phyloP scores from a whole-genome alignment of 345 rosid genomes.

The Garcia nutans region DNA sequence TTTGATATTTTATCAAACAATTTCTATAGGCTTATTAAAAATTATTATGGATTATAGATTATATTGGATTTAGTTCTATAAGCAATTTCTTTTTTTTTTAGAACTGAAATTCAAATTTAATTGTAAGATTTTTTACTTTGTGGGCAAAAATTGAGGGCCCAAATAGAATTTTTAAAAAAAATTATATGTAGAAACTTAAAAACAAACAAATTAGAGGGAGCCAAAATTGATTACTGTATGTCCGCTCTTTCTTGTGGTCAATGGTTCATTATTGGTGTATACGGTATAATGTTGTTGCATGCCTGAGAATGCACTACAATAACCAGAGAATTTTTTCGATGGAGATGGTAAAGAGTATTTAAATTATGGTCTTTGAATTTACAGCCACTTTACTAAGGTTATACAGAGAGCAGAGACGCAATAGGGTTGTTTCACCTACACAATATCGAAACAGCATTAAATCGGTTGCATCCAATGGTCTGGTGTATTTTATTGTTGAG shows the following conservation, averaged over 20 bases:
- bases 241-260: neutral
- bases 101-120: no score
- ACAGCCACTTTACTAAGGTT: slow-evolving; percentile 71
- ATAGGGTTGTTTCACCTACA: slow-evolving; percentile 44
- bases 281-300: slow-evolving; percentile 13
- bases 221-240: no score
- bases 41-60: no score
- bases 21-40: no score
- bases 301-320: slow-evolving; percentile 5
- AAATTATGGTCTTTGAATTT: slow-evolving; percentile 27
- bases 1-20: no score
- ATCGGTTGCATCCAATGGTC: slow-evolving; percentile 45
- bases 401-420: slow-evolving; percentile 64
- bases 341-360: slow-evolving; percentile 9
- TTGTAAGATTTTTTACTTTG: no score
- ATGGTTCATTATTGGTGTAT: neutral
- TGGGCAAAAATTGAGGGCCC: neutral
- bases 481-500: slow-evolving; percentile 51
- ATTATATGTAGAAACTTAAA: no score
- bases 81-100: no score
- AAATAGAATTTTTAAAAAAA: no score
- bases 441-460: slow-evolving; percentile 43
- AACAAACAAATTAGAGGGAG: no score
- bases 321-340: neutral
- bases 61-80: no score